These are phyloP conservation scores for Phytopythium aichiense DNA, from an alignment of 352 stramenopile genomes.

Conservation along the genomic window DNA sequence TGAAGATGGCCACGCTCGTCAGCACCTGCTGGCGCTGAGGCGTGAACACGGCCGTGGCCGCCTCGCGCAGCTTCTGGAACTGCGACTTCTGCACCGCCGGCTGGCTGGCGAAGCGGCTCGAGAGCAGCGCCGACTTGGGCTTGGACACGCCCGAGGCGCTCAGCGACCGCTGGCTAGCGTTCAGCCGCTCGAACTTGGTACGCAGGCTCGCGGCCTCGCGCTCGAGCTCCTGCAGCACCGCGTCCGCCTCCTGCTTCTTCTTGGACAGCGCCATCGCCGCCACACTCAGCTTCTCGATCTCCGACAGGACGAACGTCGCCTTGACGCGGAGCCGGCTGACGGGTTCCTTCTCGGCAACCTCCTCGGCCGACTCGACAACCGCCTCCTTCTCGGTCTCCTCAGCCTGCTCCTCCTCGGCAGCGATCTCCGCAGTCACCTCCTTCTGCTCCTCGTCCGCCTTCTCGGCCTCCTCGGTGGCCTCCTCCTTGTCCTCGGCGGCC, in stretches of 20 bases:
- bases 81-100: slow-evolving; percentile 48
- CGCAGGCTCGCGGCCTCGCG: slow-evolving; percentile 70
- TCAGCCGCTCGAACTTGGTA: slow-evolving; percentile 80
- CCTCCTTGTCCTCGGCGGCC: slow-evolving; percentile 7
- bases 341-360: slow-evolving; percentile 14
- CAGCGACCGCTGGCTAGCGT: slow-evolving; percentile 69
- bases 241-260: slow-evolving; percentile 79
- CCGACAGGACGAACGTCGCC: slow-evolving; percentile 63
- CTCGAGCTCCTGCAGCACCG: slow-evolving; percentile 54
- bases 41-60: slow-evolving; percentile 55
- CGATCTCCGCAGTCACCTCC: slow-evolving; percentile 4
- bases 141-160: slow-evolving; percentile 50
- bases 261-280: slow-evolving; percentile 69
- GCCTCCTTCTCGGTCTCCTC: slow-evolving; percentile 8
- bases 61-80: slow-evolving; percentile 64
- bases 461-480: slow-evolving; percentile 11
- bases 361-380: slow-evolving; percentile 5
- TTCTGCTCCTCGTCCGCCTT: slow-evolving; percentile 6
- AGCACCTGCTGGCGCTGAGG: slow-evolving; percentile 72
- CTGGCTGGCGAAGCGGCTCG: slow-evolving; percentile 43
- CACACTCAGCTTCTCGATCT: slow-evolving; percentile 73
- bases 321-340: slow-evolving; percentile 61
- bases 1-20: slow-evolving; percentile 72
- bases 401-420: slow-evolving; percentile 5
- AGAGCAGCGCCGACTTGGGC: slow-evolving; percentile 50